phyloP scores from a whole-genome alignment of 2,329 filamentous ascomycete species.

The Cercospora sp. region DNA sequence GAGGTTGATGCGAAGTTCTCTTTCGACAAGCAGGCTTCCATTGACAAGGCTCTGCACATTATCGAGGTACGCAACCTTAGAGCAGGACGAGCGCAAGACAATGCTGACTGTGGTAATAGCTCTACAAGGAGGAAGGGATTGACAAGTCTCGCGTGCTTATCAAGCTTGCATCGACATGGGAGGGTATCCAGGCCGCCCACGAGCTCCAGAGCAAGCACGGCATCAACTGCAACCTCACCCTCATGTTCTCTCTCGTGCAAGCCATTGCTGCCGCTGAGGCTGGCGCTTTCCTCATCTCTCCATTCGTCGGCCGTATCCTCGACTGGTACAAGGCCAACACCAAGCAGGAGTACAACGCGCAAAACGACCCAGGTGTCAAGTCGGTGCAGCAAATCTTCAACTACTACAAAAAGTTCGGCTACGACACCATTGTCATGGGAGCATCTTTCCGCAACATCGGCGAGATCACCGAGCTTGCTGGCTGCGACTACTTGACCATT shows the following conservation, averaged over 20 bases:
- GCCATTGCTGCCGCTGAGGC: constrained; percentile 96
- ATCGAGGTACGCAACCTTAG: constrained; percentile 67
- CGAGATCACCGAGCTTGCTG: constrained; percentile 97
- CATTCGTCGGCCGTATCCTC: constrained; percentile 97
- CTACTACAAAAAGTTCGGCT: constrained; percentile 99
- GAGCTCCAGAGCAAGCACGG: constrained; percentile 94
- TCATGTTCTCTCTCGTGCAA: constrained; percentile 96
- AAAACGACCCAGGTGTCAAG: constrained; percentile 94
- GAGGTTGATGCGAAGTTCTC: constrained; percentile 97
- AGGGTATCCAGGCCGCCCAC: constrained; percentile 98
- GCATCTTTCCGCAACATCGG: constrained; percentile 95
- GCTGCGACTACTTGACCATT: constrained; percentile 98
- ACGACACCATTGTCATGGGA: constrained; percentile 99
- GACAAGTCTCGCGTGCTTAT: constrained; percentile 93
- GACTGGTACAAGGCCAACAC: constrained; percentile 98
- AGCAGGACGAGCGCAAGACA: neutral
- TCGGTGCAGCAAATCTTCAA: constrained; percentile 94
- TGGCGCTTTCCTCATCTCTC: constrained; percentile 94
- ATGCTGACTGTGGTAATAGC: constrained; percentile 55
- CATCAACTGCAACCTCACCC: constrained; percentile 97
- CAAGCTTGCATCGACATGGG: constrained; percentile 99
- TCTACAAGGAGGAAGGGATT: constrained; percentile 91
- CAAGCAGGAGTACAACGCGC: constrained; percentile 88
- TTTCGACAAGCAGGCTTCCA: constrained; percentile 88
- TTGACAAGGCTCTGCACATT: constrained; percentile 95